A percentile compares a stretch with the other conserved stretches of the same genome.
phyloP scores from a whole-genome alignment of 495 filamentous ascomycete species.

The Annulohypoxylon maeteangense region DNA sequence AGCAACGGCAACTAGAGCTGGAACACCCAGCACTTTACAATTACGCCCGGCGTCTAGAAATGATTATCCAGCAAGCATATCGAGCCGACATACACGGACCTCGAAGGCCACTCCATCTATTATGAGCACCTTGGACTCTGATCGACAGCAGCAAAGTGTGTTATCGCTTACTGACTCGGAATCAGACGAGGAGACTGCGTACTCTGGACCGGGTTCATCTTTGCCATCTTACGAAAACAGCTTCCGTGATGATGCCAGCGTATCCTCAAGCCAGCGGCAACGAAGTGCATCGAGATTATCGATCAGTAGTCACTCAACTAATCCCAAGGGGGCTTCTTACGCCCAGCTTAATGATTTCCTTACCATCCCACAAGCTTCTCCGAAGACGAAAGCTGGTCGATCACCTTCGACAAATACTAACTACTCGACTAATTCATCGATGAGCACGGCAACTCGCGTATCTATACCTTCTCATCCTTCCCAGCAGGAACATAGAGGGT shows the following conservation, averaged over 20 bases:
- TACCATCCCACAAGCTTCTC: conserved; percentile 38
- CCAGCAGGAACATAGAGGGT: conserved; percentile 30
- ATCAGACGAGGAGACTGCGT: conserved; percentile 55
- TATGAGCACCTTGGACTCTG: conserved; percentile 55
- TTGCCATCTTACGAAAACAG: conserved; percentile 37
- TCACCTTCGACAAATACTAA: conserved; percentile 35
- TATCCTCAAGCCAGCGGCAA: conserved; percentile 33
- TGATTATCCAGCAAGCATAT: conserved; percentile 58
- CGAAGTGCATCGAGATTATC: conserved; percentile 30
- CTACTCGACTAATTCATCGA: conserved; percentile 40
- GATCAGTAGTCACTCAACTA: conserved; percentile 37
- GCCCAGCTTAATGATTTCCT: conserved; percentile 49
- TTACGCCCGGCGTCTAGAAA: conserved; percentile 40
- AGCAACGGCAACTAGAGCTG: conserved; percentile 36
- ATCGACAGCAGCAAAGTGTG: conserved; percentile 59
- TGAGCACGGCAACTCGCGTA: conserved; percentile 41
- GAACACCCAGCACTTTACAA: conserved; percentile 42
- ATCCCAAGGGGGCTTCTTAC: conserved; percentile 36
- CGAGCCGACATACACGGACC: conserved; percentile 61
- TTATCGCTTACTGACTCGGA: conserved; percentile 62
- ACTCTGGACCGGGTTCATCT: conserved; percentile 38
- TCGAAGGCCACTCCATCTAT: conserved; percentile 60
- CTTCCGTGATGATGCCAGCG: conserved; percentile 35
- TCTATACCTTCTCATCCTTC: conserved; percentile 29
- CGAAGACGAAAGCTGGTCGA: conserved; percentile 31